Conservation (phyloP, 257 asterid genomes). For the Solanum medicagineum region DNA sequence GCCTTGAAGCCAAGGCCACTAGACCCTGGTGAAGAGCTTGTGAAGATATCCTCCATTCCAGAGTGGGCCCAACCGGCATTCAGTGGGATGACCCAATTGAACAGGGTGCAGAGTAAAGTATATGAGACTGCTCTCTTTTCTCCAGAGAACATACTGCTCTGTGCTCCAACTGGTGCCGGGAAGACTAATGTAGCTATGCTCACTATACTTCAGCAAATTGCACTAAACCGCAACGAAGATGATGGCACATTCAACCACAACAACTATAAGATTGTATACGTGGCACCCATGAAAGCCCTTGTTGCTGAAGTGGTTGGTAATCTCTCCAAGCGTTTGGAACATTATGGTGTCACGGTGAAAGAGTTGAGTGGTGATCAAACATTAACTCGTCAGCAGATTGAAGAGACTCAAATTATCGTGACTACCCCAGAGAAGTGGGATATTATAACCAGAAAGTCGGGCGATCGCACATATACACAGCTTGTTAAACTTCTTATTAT, state of each 20-base stretch:
- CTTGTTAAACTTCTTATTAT: slow-evolving; percentile 26
- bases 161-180: slow-evolving; percentile 45
- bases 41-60: slow-evolving; percentile 21
- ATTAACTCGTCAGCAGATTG: slow-evolving; percentile 34
- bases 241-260: slow-evolving; percentile 20
- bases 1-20: slow-evolving; percentile 20
- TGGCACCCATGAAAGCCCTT: slow-evolving; percentile 39
- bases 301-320: slow-evolving; percentile 40
- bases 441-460: slow-evolving; percentile 33
- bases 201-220: slow-evolving; percentile 29
- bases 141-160: slow-evolving; percentile 23
- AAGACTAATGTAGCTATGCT: slow-evolving; percentile 42
- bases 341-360: slow-evolving; percentile 26
- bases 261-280: slow-evolving; percentile 30
- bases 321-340: slow-evolving; percentile 23
- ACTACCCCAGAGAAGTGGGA: slow-evolving; percentile 43
- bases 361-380: slow-evolving; percentile 36
- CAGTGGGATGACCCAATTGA: slow-evolving; percentile 25
- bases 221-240: slow-evolving; percentile 17
- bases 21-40: slow-evolving; percentile 17
- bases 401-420: slow-evolving; percentile 35
- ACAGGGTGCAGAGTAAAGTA: slow-evolving; percentile 33
- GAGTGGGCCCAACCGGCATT: slow-evolving; percentile 37
- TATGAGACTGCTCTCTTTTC: slow-evolving; percentile 28
- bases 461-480: slow-evolving; percentile 36